Evolutionary conservation across 805 yeast genomes (phyloP), one percentile per base, ranked within the genome.

Genomic region (Pichia manshurica): DNA sequence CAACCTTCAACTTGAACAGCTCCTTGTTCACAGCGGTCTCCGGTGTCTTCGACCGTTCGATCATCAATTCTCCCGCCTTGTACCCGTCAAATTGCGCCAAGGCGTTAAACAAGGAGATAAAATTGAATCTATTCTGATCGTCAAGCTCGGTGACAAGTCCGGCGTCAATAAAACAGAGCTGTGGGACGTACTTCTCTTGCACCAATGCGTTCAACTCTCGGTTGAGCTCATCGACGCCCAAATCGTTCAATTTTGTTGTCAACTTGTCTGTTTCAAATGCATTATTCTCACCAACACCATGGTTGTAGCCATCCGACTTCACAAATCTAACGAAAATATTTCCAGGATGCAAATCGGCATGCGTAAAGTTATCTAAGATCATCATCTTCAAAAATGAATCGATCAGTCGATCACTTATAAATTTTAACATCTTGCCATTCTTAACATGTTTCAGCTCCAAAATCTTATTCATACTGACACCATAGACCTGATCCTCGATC

Each of bases 271-370:
- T 68, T 33, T 77, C 81, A 17, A 59, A 65, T 44, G 72, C 77
- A 73, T 71, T 48, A 17, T 70, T 65, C 53, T 52, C 65, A 52
- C 67, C 57, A 45, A 64, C 60, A 37, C 68, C 71, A 1, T 64
- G 19, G 22, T 41, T 19, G 12, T 13, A 5, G 2, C 23, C 34
- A 16, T 42, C 29, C 4, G 33, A 64, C 49, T 79, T 78, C 19
- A 68, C 31, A 50, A 74, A 77, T 38, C 63, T 49, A 12, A 62
- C 77, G 72, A 89, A 78, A 60, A 93, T 87, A 63, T 93, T 93
- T 3, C 99, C 99, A 0, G 99, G 97, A 56, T 93, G 99, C 50
- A 93, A 71, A 67, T 93, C 99, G 0, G 98, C 91, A 64, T 93
- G 99, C 39, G 90, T 87, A 64, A 93, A 93, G 63, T 93, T 90